A percentile compares a stretch with the other conserved stretches of the same genome.
These are phyloP conservation scores for Boehmeria nivea DNA, from an alignment of 306 rosid species.

Conservation along the genomic window DNA sequence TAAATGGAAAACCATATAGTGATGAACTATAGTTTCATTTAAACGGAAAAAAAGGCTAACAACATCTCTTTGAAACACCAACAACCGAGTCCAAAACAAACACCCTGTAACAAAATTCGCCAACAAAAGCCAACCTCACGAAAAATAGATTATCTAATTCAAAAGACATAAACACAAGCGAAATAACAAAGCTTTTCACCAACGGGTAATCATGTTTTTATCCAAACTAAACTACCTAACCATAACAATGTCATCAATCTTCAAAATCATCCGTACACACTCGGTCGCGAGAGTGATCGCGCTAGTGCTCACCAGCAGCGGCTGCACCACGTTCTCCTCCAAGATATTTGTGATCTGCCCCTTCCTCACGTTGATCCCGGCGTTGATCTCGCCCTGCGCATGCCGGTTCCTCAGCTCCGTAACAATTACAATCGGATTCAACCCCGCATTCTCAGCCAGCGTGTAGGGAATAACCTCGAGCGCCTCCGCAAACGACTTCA, in stretches of 20 bases:
- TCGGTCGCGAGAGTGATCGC: constrained; percentile 91
- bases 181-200: constrained; percentile 9
- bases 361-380: constrained; percentile 98
- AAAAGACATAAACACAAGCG: constrained; percentile 9
- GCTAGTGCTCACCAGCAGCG: constrained; percentile 90
- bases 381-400: constrained; percentile 85
- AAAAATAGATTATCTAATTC: constrained; percentile 9
- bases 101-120: constrained; percentile 24
- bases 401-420: constrained; percentile 98
- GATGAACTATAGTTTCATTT: constrained; percentile 5
- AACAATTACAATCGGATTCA: constrained; percentile 84
- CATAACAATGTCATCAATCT: constrained; percentile 95
- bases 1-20: background rate
- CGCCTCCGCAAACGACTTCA: constrained; percentile 85
- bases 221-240: constrained; percentile 51
- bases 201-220: constrained; percentile 5
- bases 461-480: constrained; percentile 98
- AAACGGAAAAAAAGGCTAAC: constrained; percentile 8
- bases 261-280: constrained; percentile 98
- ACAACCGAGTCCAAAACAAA: constrained; percentile 14
- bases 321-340: constrained; percentile 99
- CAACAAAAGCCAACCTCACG: constrained; percentile 9
- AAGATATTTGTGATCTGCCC: constrained; percentile 96
- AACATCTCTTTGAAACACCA: constrained; percentile 15
- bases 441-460: constrained; percentile 89